Evolutionary conservation across 352 stramenopile species (phyloP).

Genomic region (Elongisporangium undulatum): DNA sequence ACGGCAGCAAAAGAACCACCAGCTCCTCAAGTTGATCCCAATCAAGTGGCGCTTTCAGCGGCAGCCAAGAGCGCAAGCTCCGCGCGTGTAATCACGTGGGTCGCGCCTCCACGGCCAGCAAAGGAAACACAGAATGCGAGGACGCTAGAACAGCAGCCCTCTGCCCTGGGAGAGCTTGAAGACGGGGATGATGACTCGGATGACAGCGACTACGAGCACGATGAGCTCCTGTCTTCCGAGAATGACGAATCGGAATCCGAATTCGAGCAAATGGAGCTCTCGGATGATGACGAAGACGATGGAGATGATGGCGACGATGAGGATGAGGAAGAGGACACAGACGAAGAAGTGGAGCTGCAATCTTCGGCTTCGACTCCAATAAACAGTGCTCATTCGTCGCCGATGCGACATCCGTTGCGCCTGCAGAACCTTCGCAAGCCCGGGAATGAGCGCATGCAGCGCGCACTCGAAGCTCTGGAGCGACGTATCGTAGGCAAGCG

Average conservation of each 20-base stretch:
- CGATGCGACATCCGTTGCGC: conserved; percentile 37
- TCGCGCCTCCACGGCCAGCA: not conserved
- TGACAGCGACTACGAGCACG: conserved; percentile 83
- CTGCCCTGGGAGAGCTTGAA: conserved; percentile 9
- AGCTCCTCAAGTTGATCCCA: not conserved
- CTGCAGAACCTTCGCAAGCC: conserved; percentile 47
- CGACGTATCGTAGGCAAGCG: conserved; percentile 55
- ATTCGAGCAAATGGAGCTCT: conserved; percentile 73
- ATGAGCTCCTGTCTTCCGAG: conserved; percentile 75
- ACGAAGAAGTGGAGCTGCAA: not conserved
- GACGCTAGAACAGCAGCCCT: not conserved
- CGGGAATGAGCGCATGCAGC: conserved; percentile 41
- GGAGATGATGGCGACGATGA: conserved; percentile 19
- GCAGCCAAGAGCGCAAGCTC: not conserved
- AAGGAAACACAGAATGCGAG: not conserved
- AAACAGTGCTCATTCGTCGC: conserved; percentile 9
- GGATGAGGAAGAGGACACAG: conserved; percentile 12
- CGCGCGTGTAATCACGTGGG: not conserved
- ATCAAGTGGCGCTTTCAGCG: not conserved
- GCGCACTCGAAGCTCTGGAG: conserved; percentile 60
- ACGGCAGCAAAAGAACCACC: not conserved
- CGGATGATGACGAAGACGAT: conserved; percentile 50
- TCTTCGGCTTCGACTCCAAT: conserved; percentile 16
- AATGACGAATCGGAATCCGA: conserved; percentile 71
- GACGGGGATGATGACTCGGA: conserved; percentile 49